Conservation (phyloP, 345 rosid genomes). For the Arabidopsis arenosa region DNA sequence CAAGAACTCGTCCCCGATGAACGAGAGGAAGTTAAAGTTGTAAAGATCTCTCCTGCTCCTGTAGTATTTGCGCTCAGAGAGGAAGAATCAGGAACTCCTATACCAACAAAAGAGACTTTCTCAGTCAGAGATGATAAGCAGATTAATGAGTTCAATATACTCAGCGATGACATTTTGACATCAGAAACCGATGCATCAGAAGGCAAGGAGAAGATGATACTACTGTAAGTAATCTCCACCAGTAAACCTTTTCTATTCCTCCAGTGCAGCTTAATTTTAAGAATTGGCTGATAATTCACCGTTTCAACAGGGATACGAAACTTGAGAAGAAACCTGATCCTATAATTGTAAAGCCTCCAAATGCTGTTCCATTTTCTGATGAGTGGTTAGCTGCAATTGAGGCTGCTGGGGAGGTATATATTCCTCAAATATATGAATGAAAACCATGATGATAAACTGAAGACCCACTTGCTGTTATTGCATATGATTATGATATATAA, state of each 20-base stretch:
- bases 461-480: conserved; percentile 19
- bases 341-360: conserved; percentile 55
- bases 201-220: conserved; percentile 41
- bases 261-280: conserved; percentile 1
- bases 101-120: conserved; percentile 32
- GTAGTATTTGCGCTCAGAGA: conserved; percentile 27
- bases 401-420: conserved; percentile 93
- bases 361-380: conserved; percentile 85
- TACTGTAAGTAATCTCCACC: conserved; percentile 51
- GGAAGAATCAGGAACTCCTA: conserved; percentile 36
- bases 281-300: conserved; percentile 8
- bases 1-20: conserved; percentile 33
- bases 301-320: conserved; percentile 50
- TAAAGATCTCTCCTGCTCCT: conserved; percentile 30
- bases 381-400: conserved; percentile 95
- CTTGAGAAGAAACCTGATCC: conserved; percentile 54
- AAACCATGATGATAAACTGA: conserved; percentile 13
- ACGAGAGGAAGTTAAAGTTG: conserved; percentile 37
- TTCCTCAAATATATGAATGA: conserved; percentile 3
- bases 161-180: conserved; percentile 29
- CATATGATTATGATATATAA: neutral
- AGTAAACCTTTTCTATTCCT: conserved; percentile 17
- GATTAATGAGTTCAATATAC: conserved; percentile 35
- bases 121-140: conserved; percentile 38
- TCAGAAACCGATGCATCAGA: conserved; percentile 45